Evolutionary conservation across 2,329 filamentous ascomycete genomes (phyloP), one percentile per base, ranked within the genome.

Genomic region (Penicillium polonicum): DNA sequence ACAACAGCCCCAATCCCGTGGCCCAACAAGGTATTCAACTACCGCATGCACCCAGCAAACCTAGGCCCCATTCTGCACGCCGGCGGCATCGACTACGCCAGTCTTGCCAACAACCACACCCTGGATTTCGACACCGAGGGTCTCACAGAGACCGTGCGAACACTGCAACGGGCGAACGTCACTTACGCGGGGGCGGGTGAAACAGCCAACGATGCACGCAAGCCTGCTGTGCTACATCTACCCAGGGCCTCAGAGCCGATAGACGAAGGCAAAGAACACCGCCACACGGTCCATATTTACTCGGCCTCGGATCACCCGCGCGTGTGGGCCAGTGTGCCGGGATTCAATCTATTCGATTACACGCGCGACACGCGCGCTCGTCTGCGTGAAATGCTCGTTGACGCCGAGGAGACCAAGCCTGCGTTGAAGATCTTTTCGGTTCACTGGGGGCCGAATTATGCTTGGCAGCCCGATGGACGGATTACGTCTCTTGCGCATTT

Each of bases 361-460:
- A 64, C 67, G 0, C 12, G 61, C 0, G 43, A 48, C 2, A 68
- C 68, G 6, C 58, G 66, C 13, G 46, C 54, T 1, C 65, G 60
- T 10, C 61, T 77, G 2, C 69, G 66, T 23, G 31, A 33, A 19
- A 35, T 52, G 50, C 50, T 52, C 4, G 19, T 43, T 17, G 39
- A 31, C 4, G 19, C 44, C 1, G 38, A 25, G 15, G 15, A 25
- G 5, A 48, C 1, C 23, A 15, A 44, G 6, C 62, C 68, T 0
- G 65, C 66, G 1, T 59, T 78, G 35, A 76, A 75, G 52, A 63
- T 77, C 13, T 53, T 75, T 61, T 75, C 72, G 0, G 63, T 77
- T 4, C 75, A 77, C 55, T 78, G 75, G 75, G 75, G 74, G 1
- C 72, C 74, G 2, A 78, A 78, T 48, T 77, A 78, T 59, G 35